Conservation (phyloP, 2,329 filamentous ascomycete species). For the Claviceps sp. region DNA sequence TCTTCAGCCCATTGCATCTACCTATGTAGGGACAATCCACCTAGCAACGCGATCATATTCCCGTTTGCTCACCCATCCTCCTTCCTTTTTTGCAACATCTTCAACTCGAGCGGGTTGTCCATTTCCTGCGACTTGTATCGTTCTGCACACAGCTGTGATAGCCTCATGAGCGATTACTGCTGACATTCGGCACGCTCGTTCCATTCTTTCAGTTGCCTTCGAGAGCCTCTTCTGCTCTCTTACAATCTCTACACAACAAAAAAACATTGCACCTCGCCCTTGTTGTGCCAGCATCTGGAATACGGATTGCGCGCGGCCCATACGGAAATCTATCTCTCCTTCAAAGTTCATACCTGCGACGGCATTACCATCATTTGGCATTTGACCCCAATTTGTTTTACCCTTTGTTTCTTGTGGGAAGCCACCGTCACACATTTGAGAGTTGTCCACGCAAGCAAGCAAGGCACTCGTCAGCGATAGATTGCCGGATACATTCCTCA, state of each 20-base stretch:
- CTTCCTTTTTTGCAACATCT: neutral
- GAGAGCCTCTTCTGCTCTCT: neutral
- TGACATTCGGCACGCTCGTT: conserved; percentile 6
- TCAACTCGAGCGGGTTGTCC: neutral
- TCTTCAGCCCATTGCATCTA: too few relatives aligned
- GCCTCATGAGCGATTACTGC: conserved; percentile 4
- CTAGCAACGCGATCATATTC: neutral
- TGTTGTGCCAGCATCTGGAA: neutral
- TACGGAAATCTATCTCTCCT: too few relatives aligned
- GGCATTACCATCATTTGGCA: conserved; percentile 11
- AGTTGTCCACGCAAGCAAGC: conserved; percentile 5
- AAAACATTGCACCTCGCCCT: neutral
- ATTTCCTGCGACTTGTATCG: neutral
- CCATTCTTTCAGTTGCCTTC: conserved; percentile 7
- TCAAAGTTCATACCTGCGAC: neutral
- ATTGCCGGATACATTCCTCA: conserved; percentile 13
- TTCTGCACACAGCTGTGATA: neutral
- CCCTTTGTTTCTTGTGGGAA: neutral
- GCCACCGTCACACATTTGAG: conserved; percentile 6
- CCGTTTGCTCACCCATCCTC: neutral
- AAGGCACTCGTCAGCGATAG: conserved; percentile 13
- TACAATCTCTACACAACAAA: neutral
- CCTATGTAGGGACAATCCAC: neutral
- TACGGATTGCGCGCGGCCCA: too few relatives aligned
- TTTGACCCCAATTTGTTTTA: conserved; percentile 12